phyloP scores from a whole-genome alignment of 495 filamentous ascomycete species.

The Astrothelium subdiscretum region DNA sequence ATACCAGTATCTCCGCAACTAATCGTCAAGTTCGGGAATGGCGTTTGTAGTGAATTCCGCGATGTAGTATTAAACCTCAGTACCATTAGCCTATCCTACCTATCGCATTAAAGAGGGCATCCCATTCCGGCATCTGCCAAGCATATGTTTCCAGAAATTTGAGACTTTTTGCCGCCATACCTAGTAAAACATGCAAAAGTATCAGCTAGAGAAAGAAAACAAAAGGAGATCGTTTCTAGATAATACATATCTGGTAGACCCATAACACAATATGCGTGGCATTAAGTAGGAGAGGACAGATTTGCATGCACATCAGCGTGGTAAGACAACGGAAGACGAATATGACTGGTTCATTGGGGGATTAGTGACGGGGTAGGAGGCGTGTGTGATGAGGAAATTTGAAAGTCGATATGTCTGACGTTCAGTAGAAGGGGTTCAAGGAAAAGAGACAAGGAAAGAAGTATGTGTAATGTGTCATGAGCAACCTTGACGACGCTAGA shows the following conservation, averaged over 20 bases:
- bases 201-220: background rate
- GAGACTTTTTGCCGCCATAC: background rate
- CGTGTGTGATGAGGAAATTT: background rate
- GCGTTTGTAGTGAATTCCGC: too few relatives aligned
- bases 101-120: background rate
- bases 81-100: background rate
- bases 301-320: background rate
- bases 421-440: background rate
- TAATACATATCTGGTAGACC: conserved; percentile 1
- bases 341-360: too few relatives aligned
- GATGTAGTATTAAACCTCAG: background rate
- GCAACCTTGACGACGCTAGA: background rate
- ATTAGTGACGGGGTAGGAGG: too few relatives aligned
- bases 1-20: too few relatives aligned
- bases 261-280: background rate
- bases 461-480: background rate
- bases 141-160: too few relatives aligned
- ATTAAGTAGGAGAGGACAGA: background rate
- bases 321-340: background rate
- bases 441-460: background rate
- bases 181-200: background rate
- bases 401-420: background rate
- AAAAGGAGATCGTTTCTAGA: conserved; percentile 1
- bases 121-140: too few relatives aligned
- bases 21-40: too few relatives aligned